Evolutionary conservation across 345 rosid species (phyloP).

Genomic region (Syzygium grande): DNA sequence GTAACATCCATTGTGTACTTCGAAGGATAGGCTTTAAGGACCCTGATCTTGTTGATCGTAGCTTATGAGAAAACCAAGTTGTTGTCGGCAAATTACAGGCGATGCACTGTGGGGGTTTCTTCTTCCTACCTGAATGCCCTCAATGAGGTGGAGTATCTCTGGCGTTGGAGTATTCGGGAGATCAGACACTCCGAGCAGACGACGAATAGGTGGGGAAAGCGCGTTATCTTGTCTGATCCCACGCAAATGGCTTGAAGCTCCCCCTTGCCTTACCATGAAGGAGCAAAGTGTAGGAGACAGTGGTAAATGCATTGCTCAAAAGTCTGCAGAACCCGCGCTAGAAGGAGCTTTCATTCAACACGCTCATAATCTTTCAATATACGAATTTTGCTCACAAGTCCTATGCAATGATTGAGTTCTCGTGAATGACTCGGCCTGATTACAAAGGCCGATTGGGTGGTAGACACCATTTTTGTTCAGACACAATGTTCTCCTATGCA

Average conservation of each 20-base stretch:
- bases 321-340: background rate
- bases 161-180: background rate
- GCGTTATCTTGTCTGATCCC: background rate
- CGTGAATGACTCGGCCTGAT: background rate
- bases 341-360: background rate
- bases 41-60: background rate
- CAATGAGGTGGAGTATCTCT: too few relatives aligned
- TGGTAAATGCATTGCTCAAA: background rate
- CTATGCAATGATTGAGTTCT: background rate
- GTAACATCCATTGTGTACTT: too few relatives aligned
- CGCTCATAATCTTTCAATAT: background rate
- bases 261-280: background rate
- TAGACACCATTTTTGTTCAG: background rate
- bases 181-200: background rate
- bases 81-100: background rate
- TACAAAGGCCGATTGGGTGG: background rate
- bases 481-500: background rate
- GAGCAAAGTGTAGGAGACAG: background rate
- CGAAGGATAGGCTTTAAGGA: background rate
- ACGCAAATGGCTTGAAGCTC: background rate
- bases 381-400: background rate
- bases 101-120: background rate
- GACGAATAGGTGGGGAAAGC: background rate
- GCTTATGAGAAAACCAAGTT: background rate
- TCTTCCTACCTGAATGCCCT: too few relatives aligned